Percentiles rank a stretch among this genome's conserved stretches.
Conservation (phyloP, 805 yeast species). For the Candida ascalaphidarum region DNA sequence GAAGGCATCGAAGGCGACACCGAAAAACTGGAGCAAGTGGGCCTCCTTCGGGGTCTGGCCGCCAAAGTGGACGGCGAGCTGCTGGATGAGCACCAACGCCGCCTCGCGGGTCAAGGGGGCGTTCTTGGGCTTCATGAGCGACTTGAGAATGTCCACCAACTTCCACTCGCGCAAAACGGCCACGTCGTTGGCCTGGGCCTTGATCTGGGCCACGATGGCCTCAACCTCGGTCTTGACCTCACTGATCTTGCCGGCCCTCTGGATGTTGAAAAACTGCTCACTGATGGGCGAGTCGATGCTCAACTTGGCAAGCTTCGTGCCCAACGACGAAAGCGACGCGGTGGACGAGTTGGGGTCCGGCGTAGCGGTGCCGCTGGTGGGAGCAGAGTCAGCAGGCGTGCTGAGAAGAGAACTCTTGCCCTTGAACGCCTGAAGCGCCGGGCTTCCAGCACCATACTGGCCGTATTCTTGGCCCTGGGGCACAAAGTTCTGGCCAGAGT, state of each 20-base stretch:
- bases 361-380: slow-evolving; percentile 24
- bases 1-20: slow-evolving; percentile 57
- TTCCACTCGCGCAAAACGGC: slow-evolving; percentile 54
- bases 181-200: slow-evolving; percentile 26
- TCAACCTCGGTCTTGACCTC: slow-evolving; percentile 51
- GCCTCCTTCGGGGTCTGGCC: slow-evolving; percentile 71
- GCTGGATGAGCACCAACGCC: slow-evolving; percentile 55
- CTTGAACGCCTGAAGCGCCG: slow-evolving; percentile 1
- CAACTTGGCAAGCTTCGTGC: slow-evolving; percentile 57
- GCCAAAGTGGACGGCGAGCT: slow-evolving; percentile 49
- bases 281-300: slow-evolving; percentile 58
- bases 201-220: slow-evolving; percentile 40
- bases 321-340: slow-evolving; percentile 64
- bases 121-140: slow-evolving; percentile 68
- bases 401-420: slow-evolving; percentile 1
- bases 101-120: slow-evolving; percentile 72
- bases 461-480: slow-evolving; percentile 5
- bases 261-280: slow-evolving; percentile 44
- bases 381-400: slow-evolving; percentile 17
- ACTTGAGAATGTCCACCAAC: slow-evolving; percentile 50
- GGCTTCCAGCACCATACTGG: slow-evolving; percentile 3
- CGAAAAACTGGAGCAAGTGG: slow-evolving; percentile 55
- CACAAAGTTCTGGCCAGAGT: slow-evolving; percentile 2
- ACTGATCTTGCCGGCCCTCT: slow-evolving; percentile 40
- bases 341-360: slow-evolving; percentile 40